Conservation (phyloP, 306 rosid species). For the Trichosanthes truncata region DNA sequence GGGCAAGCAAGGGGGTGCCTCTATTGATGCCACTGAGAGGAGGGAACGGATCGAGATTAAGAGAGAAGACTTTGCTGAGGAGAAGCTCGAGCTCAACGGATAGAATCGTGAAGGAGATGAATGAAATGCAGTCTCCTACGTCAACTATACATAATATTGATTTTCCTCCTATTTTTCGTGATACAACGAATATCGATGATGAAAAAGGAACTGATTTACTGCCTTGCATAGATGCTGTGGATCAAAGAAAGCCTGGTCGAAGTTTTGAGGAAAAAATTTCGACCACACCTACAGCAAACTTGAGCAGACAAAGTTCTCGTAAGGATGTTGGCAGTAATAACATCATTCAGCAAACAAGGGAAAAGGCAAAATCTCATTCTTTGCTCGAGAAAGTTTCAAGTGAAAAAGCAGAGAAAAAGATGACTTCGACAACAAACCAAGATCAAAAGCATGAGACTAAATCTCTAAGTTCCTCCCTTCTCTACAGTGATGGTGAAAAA, state of each 20-base stretch:
- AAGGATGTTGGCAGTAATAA: slow-evolving; percentile 15
- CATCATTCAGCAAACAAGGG: slow-evolving; percentile 9
- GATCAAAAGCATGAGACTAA: slow-evolving; percentile 26
- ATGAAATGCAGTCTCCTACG: slow-evolving; percentile 17
- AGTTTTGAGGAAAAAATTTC: slow-evolving; percentile 18
- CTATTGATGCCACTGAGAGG: slow-evolving; percentile 48
- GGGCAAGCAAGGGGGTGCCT: slow-evolving; percentile 87
- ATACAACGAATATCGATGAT: slow-evolving; percentile 4
- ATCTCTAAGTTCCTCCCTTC: slow-evolving; percentile 24
- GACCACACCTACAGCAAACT: slow-evolving; percentile 17
- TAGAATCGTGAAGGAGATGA: slow-evolving; percentile 16
- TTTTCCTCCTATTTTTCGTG: slow-evolving; percentile 10
- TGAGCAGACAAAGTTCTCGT: slow-evolving; percentile 16
- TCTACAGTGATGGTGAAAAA: slow-evolving; percentile 23
- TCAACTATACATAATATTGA: slow-evolving; percentile 10
- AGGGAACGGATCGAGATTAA: slow-evolving; percentile 36
- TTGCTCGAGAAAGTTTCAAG: slow-evolving; percentile 8
- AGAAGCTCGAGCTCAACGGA: slow-evolving; percentile 35
- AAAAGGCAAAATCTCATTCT: slow-evolving; percentile 25
- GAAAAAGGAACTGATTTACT: slow-evolving; percentile 24
- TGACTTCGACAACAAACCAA: slow-evolving; percentile 8
- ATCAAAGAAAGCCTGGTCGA: slow-evolving; percentile 16
- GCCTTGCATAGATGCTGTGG: slow-evolving; percentile 13
- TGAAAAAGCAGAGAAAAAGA: slow-evolving; percentile 21
- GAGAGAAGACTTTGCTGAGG: slow-evolving; percentile 25